Base-by-base conservation (phyloP, 163 green algal species). In the Prototheca wickerhamii region DNA sequence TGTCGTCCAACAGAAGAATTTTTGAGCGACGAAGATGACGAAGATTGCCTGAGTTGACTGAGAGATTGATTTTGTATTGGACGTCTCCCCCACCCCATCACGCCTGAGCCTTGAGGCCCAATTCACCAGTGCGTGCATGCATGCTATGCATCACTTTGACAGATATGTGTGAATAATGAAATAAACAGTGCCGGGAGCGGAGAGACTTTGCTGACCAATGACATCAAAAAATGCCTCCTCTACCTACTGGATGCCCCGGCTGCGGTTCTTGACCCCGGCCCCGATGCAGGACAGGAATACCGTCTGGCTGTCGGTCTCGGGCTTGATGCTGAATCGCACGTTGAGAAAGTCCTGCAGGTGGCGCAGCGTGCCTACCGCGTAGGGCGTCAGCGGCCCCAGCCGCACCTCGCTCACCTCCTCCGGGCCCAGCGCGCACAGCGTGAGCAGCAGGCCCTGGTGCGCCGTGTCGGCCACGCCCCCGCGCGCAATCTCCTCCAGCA, bases 211-310 rank as follows among this genome's bases (percentile, higher is more conserved):
- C 40, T 49, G 12, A 49, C 40, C 40, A 49, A 49, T 15, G 15
- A 10, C 40, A 49, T 15, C 10, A 10, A 15, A 15, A 10, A 49
- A 23, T 15, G 15, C 15, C 40, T 10, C 40, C 40, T 49, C 40
- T 23, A 23, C 12, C 10, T 49, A 85, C 29, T 62, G 63, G 2
- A 84, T 61, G 18, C 50, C 69, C 55, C 82, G 80, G 42, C 62
- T 76, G 30, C 87, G 66, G 82, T 98, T 99, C 64, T 84, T 93
- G 6, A 96, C 61, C 25, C 86, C 91, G 1, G 77, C 78, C 23
- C 94, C 94, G 10, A 99, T 80, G 61, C 91, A 98, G 0, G 83
- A 90, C 23, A 93, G 67, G 60, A 97, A 92, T 26, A 98, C 80
- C 3, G 94, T 99, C 23, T 73, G 65, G 58, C 77, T 92, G 65